These are phyloP conservation scores for Glaciozyma antarctica DNA, from an alignment of 768 basidiomycete genomes.

Conservation along the genomic window DNA sequence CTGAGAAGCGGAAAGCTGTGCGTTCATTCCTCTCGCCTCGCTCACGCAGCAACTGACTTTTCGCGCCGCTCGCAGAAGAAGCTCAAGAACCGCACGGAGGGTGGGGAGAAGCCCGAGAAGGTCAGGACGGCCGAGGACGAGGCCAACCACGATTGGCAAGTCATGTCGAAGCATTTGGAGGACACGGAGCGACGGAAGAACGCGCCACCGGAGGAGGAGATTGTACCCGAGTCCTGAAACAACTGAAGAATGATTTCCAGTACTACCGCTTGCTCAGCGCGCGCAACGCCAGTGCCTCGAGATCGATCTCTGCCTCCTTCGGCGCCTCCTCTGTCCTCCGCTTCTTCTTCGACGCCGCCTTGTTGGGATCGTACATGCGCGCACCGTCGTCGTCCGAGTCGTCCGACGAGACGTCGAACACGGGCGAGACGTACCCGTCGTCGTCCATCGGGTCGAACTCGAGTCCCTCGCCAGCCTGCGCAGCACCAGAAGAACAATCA, in stretches of 20 bases:
- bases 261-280: constrained; percentile 21
- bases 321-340: constrained; percentile 9
- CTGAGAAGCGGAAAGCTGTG: neutral
- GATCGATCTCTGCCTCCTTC: constrained; percentile 25
- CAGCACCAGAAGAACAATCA: neutral
- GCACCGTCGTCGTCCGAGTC: constrained; percentile 36
- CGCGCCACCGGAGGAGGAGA: neutral
- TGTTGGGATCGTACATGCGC: neutral
- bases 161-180: constrained; percentile 7
- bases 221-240: too few relatives aligned
- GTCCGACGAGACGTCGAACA: constrained; percentile 50
- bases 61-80: constrained; percentile 54
- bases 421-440: constrained; percentile 63
- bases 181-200: neutral
- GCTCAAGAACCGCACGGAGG: constrained; percentile 57
- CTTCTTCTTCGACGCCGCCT: constrained; percentile 9
- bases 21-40: constrained; percentile 43
- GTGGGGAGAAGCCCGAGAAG: constrained; percentile 42
- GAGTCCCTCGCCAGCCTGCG: constrained; percentile 32
- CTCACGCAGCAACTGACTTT: constrained; percentile 39
- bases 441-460: constrained; percentile 42
- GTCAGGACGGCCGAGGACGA: neutral
- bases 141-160: constrained; percentile 5
- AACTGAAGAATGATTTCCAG: too few relatives aligned
- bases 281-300: constrained; percentile 32